Percentiles rank a stretch among this genome's conserved stretches.
Evolutionary conservation across 1,284 basidiomycete genomes (phyloP).

Genomic region (Hymenochaete sp.): DNA sequence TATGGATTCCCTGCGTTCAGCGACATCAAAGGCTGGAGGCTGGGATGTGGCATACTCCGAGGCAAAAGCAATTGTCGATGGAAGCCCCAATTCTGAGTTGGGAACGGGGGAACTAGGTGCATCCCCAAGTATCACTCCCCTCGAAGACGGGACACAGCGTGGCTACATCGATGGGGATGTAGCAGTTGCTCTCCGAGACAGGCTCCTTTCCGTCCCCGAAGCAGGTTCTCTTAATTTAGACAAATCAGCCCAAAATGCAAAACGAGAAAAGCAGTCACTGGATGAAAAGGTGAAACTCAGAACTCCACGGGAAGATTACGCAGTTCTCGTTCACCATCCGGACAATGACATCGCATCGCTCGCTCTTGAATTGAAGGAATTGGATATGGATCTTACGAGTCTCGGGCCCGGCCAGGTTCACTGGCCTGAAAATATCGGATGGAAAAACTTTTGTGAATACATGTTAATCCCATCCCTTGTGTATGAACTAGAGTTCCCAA

Average conservation of each 20-base stretch:
- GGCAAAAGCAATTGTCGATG: conserved; percentile 35
- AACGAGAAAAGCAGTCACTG: conserved; percentile 3
- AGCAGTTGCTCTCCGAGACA: conserved; percentile 45
- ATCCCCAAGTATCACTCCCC: conserved; percentile 28
- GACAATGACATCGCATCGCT: conserved; percentile 58
- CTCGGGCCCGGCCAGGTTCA: conserved; percentile 55
- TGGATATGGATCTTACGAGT: conserved; percentile 71
- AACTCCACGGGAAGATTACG: conserved; percentile 26
- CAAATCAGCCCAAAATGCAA: not conserved
- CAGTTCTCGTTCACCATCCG: conserved; percentile 69
- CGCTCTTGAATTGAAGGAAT: conserved; percentile 70
- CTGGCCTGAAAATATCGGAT: conserved; percentile 85
- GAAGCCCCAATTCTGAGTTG: conserved; percentile 22
- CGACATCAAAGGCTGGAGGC: conserved; percentile 48
- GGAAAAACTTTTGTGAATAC: conserved; percentile 82
- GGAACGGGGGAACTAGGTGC: conserved; percentile 22
- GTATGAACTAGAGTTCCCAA: conserved; percentile 93
- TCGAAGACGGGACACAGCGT: conserved; percentile 33
- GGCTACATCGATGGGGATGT: conserved; percentile 45
- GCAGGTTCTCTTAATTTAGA: conserved; percentile 17
- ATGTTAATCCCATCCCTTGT: conserved; percentile 88
- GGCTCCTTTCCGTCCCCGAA: conserved; percentile 33
- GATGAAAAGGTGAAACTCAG: not conserved
- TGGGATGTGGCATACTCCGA: conserved; percentile 49
- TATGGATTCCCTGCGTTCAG: conserved; percentile 38